Base-by-base conservation (phyloP, 2,329 filamentous ascomycete genomes). In the Lecanosticta acicola region DNA sequence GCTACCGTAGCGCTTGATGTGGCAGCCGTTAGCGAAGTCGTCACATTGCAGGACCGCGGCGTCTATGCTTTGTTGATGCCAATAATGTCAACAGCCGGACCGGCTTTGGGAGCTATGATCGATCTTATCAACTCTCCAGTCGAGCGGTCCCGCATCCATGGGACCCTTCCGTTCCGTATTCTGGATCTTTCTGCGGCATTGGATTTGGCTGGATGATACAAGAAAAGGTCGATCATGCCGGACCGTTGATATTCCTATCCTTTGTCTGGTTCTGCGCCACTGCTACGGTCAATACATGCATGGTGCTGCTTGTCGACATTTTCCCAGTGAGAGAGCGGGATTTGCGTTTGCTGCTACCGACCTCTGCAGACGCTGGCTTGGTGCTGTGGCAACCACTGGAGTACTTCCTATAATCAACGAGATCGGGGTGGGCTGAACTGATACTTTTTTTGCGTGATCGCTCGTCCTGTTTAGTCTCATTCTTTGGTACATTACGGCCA, bases 211-310 rank as follows among this genome's bases (percentile, higher is more conserved):
- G 70, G 70, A 63, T 64, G 13, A 60, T 67, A 39, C 42, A 63
- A 3, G 2, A 55, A 60, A 17, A 20, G 18, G 26, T 33, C 26
- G 34, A 41, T 9, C 59, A 72, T 10, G 66, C 67, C 0, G 67
- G 59, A 0, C 67, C 70, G 0, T 60, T 71, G 45, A 56, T 71
- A 1, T 68, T 80, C 3, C 62, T 85, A 2, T 81, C 4, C 79
- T 80, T 2, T 29, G 24, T 29, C 24, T 29, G 24, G 24, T 11
- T 29, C 24, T 11, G 24, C 68, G 78, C 2, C 66, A 68, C 16
- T 1, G 73, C 74, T 3, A 67, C 79, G 10, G 81, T 81, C 3
- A 81, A 78, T 1, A 74, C 77, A 0, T 85, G 84, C 59, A 66
- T 64, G 16, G 61, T 61, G 0, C 66, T 70, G 52, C 67, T 60